Base-by-base conservation (phyloP, 345 rosid species). In the Hibiscus mutabilis region DNA sequence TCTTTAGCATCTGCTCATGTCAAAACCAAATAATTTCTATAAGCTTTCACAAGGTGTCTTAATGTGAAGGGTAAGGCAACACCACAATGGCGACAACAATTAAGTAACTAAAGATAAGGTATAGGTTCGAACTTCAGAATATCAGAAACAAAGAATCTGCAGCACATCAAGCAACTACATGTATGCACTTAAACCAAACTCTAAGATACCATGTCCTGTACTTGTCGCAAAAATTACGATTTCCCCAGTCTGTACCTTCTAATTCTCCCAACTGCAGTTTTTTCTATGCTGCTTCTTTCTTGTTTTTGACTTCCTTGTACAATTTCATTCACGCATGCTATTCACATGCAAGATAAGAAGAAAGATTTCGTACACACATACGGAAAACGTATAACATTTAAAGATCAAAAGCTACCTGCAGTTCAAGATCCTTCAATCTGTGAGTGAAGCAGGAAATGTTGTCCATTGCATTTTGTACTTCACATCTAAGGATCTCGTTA, bases 361-460 rank as follows among this genome's bases (percentile, higher is more conserved):
- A 44, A 65, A 65, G 53, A 65, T 2, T 22, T 64, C 12, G 9
- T 40, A 4, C 13, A 22, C 53, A 22, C 7, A 19, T 22, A 22
- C 6, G 14, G 16, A 3, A 42, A 65, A 6, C 35, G 2, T 21
- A 4, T 4, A 52, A 52, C 8, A 33, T 14, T 35, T 52, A 52
- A 29, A 29, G 22, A 37, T 8, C 10, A 33, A 63, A 24, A 40
- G 21, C 49, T 82, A 95, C 97, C 99, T 88, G 96, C 68, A 88
- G 87, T 76, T 91, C 97, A 64, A 87, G 85, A 72, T 96, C 96
- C 74, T 85, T 92, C 66, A 84, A 55, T 70, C 90, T 88, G 80
- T 91, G 97, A 73, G 78, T 77, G 60, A 69, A 83, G 49, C 86
- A 83, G 19, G 98, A 86, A 67, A 91, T 80, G 79, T 77, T 84